These are phyloP conservation scores for Paecilomyces sp. DNA, from an alignment of 2,329 filamentous ascomycete genomes.

Conservation along the genomic window DNA sequence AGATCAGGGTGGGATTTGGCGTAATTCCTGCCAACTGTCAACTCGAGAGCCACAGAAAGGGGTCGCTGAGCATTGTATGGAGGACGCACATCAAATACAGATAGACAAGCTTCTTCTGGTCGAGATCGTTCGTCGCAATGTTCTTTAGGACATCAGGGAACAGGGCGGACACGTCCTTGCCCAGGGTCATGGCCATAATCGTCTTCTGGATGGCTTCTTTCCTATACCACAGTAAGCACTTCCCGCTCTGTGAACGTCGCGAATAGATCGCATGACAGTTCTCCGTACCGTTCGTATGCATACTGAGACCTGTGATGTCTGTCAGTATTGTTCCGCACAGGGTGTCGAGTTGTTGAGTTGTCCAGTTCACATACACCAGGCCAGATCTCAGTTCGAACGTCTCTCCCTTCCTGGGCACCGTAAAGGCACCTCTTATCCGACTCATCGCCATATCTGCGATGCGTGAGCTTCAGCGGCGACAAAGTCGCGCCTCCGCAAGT, in stretches of 20 bases:
- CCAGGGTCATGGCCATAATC: conserved; percentile 99
- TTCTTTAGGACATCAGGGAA: conserved; percentile 99
- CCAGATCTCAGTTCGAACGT: conserved; percentile 95
- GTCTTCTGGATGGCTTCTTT: conserved; percentile 99
- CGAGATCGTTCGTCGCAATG: conserved; percentile 86
- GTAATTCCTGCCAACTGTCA: conserved; percentile 69
- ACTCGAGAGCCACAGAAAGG: neutral
- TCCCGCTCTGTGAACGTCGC: conserved; percentile 3
- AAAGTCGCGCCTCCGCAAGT: conserved; percentile 26
- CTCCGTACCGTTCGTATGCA: conserved; percentile 77
- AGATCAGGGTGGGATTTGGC: conserved; percentile 98
- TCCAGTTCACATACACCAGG: conserved; percentile 52
- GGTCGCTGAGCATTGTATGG: neutral
- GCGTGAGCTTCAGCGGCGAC: conserved; percentile 28
- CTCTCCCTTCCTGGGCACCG: conserved; percentile 89
- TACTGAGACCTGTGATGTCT: conserved; percentile 69
- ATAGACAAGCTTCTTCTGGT: conserved; percentile 99
- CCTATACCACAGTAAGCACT: conserved; percentile 38
- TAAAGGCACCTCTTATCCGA: conserved; percentile 89
- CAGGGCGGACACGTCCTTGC: conserved; percentile 94
- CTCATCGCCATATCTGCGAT: conserved; percentile 73
- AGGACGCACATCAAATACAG: conserved; percentile 80
- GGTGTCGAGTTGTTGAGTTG: neutral
- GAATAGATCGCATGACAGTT: neutral
- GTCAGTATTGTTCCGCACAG: conserved; percentile 22